Evolutionary conservation across 1,284 basidiomycete species (phyloP).

Genomic region (Rhodotorula sp.): DNA sequence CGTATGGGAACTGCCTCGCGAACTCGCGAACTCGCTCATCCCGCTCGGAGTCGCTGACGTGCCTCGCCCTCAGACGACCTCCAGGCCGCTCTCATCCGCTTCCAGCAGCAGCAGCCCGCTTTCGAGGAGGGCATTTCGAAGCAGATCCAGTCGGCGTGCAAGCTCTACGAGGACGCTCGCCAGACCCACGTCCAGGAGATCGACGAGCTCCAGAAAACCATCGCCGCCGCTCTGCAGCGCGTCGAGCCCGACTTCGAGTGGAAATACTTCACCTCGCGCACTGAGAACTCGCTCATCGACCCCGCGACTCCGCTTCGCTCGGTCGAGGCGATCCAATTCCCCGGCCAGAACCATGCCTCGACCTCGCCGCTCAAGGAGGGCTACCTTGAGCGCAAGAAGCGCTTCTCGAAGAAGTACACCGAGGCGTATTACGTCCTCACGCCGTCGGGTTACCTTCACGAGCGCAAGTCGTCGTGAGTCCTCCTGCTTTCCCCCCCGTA

Average conservation of each 20-base stretch:
- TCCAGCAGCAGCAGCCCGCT: constrained; percentile 37
- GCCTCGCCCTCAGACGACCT: constrained; percentile 29
- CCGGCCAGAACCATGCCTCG: constrained; percentile 42
- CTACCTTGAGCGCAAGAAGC: constrained; percentile 45
- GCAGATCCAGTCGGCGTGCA: constrained; percentile 31
- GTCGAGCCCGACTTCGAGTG: constrained; percentile 38
- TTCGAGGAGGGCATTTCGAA: constrained; percentile 41
- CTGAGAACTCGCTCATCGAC: constrained; percentile 34
- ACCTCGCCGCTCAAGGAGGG: constrained; percentile 41
- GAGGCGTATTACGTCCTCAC: constrained; percentile 45
- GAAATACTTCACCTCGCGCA: constrained; percentile 24
- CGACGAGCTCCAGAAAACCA: constrained; percentile 28
- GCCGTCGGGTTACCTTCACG: constrained; percentile 46
- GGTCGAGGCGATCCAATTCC: constrained; percentile 41
- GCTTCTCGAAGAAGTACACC: constrained; percentile 43
- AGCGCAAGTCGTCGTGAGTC: constrained; percentile 34
- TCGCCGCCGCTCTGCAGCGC: constrained; percentile 39
- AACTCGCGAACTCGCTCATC: too few species aligned
- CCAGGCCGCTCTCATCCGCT: constrained; percentile 39
- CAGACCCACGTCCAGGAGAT: constrained; percentile 24
- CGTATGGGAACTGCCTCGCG: background rate
- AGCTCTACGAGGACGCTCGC: constrained; percentile 37
- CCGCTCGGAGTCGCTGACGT: too few species aligned
- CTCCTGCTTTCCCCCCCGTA: too few species aligned
- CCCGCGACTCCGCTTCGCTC: constrained; percentile 40